Base-by-base conservation (phyloP, 371 early-diverging fungal species). In the Mucor circinelloides region DNA sequence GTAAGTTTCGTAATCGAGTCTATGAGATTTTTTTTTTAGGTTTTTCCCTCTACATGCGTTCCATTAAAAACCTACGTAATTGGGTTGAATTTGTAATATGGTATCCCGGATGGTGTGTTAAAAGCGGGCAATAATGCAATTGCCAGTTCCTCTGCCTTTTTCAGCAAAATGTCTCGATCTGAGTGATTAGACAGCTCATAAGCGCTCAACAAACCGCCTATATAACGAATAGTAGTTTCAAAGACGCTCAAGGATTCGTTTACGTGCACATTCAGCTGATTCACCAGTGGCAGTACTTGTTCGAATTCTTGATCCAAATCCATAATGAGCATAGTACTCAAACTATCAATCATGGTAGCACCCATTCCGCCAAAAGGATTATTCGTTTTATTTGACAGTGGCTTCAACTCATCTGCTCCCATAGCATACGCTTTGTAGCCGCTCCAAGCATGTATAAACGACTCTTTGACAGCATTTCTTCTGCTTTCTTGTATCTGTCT, bases 121-220 rank as follows among this genome's bases (percentile, higher is more conserved):
- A 91, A 91, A 9, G 88, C 85, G 1, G 80, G 78, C 28, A 87
- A 32, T n/a, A 91, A 52, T 8, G 69, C 67, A 23, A 85, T 69
- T 0, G 80, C 91, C 15, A 92, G 58, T 34, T 85, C 74, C 2
- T 72, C 75, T 4, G 89, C 89, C 58, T 85, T 85, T 12, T 71
- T 48, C 6, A 86, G 58, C 30, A 85, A 58, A 12, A 77, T 57
- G 9, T 58, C 36, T 46, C 21, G n/a, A 8, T 19, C 21, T 46
- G 46, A 9, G 19, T 76, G 56, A 65, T 74, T 70, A 6, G 85
- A 81, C 42, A 94, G 76, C 55, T 95, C 87, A 69, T 94, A 91
- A 2, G 95, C 93, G 32, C 90, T 87, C 28, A 96, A 72, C 9
- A 97, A 76, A 6, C 95, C 95, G 6, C 97, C 98, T 40, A 97